Evolutionary conservation across 2,329 filamentous ascomycete species (phyloP), one percentile per base, ranked within the genome.

Genomic region (Tolypocladium pustulatum): DNA sequence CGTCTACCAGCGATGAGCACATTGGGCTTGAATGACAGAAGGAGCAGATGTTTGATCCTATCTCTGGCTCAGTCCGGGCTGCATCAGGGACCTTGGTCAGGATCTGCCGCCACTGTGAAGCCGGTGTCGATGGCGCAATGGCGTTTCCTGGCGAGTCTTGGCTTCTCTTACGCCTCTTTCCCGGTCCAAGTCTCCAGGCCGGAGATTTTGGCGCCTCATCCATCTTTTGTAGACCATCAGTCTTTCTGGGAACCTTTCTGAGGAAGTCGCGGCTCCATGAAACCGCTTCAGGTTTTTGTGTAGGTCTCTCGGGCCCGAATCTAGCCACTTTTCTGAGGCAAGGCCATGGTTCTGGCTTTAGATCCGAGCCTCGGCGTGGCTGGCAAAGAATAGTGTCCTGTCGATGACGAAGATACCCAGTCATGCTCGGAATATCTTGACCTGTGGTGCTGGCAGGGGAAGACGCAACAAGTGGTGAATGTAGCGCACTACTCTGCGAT

Each of bases 291-390:
- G 56, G 54, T 5, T 52, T 55, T 3, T 20, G 46, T 12, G 22
- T 15, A 6, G 32, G 40, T 32, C 32, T 38, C 36, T 55, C 32
- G 4, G n/a, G n/a, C 22, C 30, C 38, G 5, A 37, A 27, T 37
- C 8, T 25, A 27, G 34, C 55, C 8, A 63, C 60, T 41, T 34
- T 60, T 32, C 54, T 54, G 20, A 64, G 57, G 27, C 27, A 30
- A 8, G 61, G 63, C 63, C 63, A 63, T 13, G 59, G 40, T 17
- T 64, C 63, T 20, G 60, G 52, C 32, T 54, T 34, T n/a, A 36
- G 0, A 30, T 54, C 36, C 6, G 41, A 27, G 20, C 46, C 55
- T 20, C 54, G 56, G 10, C 60, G 17, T 17, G 43, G 55, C 13
- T 53, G n/a, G 41, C 61, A 64, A 22, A 63, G 55, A 12, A 57